Evolutionary conservation across 139 green algal genomes (phyloP).

Genomic region (Chlamydomonas asymmetrica): DNA sequence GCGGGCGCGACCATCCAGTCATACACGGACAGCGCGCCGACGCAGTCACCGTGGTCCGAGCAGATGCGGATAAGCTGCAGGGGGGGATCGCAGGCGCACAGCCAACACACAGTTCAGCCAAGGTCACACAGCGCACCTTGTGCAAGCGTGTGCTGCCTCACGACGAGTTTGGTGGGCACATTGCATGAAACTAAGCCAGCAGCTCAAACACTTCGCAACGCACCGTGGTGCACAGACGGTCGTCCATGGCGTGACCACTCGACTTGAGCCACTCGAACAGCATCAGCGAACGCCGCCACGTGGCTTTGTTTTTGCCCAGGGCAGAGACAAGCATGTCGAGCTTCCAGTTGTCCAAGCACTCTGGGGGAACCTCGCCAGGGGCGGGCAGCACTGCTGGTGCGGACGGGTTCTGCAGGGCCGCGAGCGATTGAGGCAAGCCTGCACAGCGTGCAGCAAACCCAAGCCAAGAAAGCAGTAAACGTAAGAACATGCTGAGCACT

Average conservation of each 20-base stretch:
- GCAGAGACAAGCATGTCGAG: slow-evolving; percentile 82
- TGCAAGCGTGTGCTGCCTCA: not conserved
- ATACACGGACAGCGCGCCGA: slow-evolving; percentile 75
- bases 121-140: not conserved
- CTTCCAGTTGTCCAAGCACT: slow-evolving; percentile 73
- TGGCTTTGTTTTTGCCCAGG: slow-evolving; percentile 70
- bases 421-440: slow-evolving; percentile 42
- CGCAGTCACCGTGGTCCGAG: slow-evolving; percentile 71
- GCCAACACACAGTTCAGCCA: not conserved
- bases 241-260: slow-evolving; percentile 69
- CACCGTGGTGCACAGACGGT: slow-evolving; percentile 82
- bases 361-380: slow-evolving; percentile 19
- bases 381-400: slow-evolving; percentile 38
- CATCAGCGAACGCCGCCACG: slow-evolving; percentile 74
- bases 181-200: not conserved
- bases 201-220: not conserved
- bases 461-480: not conserved
- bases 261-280: slow-evolving; percentile 78
- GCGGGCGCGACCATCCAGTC: slow-evolving; percentile 78
- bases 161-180: not conserved
- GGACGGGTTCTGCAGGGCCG: slow-evolving; percentile 37
- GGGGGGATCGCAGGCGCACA: not conserved
- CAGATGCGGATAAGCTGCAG: slow-evolving; percentile 78
- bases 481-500: no score
- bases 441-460: not conserved